phyloP scores from a whole-genome alignment of 768 basidiomycete genomes.

The Boletus rex-veris region DNA sequence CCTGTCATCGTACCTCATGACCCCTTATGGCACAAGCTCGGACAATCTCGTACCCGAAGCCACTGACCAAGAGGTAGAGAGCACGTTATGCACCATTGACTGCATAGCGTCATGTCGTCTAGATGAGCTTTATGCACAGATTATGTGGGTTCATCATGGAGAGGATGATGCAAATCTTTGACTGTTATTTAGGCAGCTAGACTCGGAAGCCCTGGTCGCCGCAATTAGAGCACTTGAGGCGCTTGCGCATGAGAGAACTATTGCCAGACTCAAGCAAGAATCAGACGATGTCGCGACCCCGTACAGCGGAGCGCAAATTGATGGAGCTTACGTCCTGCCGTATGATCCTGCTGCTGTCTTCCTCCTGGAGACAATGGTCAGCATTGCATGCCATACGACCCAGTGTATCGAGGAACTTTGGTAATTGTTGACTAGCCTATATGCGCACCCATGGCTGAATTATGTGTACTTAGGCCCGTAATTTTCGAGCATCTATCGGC shows the following conservation, averaged over 20 bases:
- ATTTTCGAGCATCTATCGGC: constrained; percentile 91
- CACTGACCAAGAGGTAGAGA: constrained; percentile 90
- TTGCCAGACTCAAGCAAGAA: constrained; percentile 70
- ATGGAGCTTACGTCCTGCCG: constrained; percentile 56
- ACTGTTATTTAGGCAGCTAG: constrained; percentile 58
- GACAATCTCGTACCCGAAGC: constrained; percentile 83
- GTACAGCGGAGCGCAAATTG: constrained; percentile 34
- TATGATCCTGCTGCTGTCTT: constrained; percentile 97
- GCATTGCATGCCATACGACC: constrained; percentile 73
- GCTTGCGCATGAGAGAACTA: constrained; percentile 85
- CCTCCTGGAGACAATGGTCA: constrained; percentile 92
- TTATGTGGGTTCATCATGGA: constrained; percentile 60
- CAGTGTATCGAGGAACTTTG: constrained; percentile 86
- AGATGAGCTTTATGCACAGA: constrained; percentile 92
- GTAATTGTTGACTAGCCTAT: constrained; percentile 40
- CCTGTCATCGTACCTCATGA: constrained; percentile 93
- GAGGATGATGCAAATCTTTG: not conserved
- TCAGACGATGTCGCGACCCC: constrained; percentile 52
- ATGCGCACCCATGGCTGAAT: not conserved
- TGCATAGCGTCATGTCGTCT: constrained; percentile 91
- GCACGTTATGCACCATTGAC: constrained; percentile 91
- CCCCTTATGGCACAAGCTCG: constrained; percentile 76
- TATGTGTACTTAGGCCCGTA: constrained; percentile 65
- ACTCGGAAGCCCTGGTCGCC: constrained; percentile 75
- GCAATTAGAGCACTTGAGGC: constrained; percentile 85